Conservation (phyloP, 208 protist genomes). For the Leishmania mexicana region DNA sequence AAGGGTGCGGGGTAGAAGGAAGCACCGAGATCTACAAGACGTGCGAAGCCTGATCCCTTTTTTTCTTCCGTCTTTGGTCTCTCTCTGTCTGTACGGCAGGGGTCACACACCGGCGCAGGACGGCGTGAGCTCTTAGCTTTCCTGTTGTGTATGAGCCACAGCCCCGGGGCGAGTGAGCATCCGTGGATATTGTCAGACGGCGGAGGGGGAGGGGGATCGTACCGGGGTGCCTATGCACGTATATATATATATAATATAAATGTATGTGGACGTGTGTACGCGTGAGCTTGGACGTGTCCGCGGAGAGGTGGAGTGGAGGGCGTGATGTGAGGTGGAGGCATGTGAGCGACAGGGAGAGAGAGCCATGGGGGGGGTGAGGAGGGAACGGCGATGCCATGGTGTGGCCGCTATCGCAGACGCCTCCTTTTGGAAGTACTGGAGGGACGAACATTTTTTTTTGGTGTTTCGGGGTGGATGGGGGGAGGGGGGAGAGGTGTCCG, state of each 20-base stretch:
- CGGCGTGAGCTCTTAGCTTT: not conserved
- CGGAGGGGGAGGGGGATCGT: not conserved
- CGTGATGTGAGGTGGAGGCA: not conserved
- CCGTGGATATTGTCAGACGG: not conserved
- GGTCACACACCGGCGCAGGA: not conserved
- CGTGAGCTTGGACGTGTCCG: not conserved
- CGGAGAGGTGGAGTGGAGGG: not conserved
- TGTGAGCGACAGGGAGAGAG: not conserved
- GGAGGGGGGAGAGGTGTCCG: not conserved
- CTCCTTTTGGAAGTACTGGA: not conserved
- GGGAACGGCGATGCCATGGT: not conserved
- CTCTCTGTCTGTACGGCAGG: not conserved
- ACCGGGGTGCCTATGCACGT: not conserved
- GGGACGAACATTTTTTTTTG: not conserved
- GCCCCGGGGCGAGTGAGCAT: not conserved
- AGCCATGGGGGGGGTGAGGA: not conserved
- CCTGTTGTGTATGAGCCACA: not conserved
- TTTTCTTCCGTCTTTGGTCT: not conserved
- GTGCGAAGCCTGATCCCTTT: not conserved
- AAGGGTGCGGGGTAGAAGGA: not conserved
- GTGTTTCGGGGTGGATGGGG: not conserved
- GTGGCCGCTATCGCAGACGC: not conserved
- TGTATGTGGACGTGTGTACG: conserved; percentile 5
- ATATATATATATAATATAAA: not conserved
- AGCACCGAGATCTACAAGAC: not conserved